Evolutionary conservation across 352 stramenopile species (phyloP).

Genomic region (Phytophthora quininea): DNA sequence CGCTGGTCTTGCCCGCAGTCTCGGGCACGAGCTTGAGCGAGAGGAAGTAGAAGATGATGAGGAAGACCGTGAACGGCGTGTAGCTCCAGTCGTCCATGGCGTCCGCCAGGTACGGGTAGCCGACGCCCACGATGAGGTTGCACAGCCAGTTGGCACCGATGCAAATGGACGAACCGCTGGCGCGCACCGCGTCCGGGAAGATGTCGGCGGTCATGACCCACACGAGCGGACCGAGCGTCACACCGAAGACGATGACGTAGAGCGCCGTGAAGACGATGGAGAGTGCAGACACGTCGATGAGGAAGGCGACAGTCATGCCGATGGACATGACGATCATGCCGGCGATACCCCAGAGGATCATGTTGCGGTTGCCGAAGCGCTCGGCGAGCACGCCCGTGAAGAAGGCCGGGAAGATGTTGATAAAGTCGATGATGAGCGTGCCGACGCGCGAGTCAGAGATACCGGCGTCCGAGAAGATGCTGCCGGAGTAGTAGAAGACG

Average conservation of each 20-base stretch:
- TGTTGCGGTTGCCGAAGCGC: slow-evolving; percentile 27
- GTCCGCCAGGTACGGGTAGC: slow-evolving; percentile 51
- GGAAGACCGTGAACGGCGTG: slow-evolving; percentile 33
- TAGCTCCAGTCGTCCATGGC: slow-evolving; percentile 40
- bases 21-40: slow-evolving; percentile 36
- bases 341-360: slow-evolving; percentile 22
- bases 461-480: slow-evolving; percentile 2
- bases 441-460: slow-evolving; percentile 1
- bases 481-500: slow-evolving; percentile 27
- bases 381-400: slow-evolving; percentile 10
- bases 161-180: slow-evolving; percentile 38
- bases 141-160: slow-evolving; percentile 50
- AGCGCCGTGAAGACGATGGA: slow-evolving; percentile 50
- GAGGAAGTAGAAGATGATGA: slow-evolving; percentile 38
- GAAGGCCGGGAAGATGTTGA: slow-evolving; percentile 1
- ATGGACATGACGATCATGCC: slow-evolving; percentile 26
- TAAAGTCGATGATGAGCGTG: slow-evolving; percentile 6
- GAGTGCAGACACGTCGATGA: slow-evolving; percentile 17
- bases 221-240: slow-evolving; percentile 24
- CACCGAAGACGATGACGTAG: slow-evolving; percentile 42
- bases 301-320: slow-evolving; percentile 20
- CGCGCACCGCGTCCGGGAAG: slow-evolving; percentile 32
- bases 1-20: slow-evolving; percentile 46
- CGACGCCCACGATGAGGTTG: slow-evolving; percentile 52
- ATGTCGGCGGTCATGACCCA: slow-evolving; percentile 18